Conservation (phyloP, 257 asterid genomes). For the Apocynum venetum region DNA sequence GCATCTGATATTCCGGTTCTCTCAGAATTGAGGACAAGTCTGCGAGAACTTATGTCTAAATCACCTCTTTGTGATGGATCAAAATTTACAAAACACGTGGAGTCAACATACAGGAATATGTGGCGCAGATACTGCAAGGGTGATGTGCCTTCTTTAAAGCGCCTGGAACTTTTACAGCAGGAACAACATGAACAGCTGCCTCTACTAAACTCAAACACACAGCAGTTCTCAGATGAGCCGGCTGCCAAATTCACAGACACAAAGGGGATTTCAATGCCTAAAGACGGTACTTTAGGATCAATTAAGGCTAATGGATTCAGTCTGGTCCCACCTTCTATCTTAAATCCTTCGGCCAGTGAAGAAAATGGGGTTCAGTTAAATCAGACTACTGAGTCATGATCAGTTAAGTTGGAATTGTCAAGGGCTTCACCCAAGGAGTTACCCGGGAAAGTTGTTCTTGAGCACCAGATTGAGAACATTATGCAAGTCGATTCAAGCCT, state of each 20-base stretch:
- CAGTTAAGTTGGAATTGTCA: conserved; percentile 2
- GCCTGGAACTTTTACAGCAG: conserved; percentile 40
- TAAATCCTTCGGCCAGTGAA: conserved; percentile 32
- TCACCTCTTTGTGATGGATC: conserved; percentile 89
- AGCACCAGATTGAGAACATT: conserved; percentile 2
- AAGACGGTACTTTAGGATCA: conserved; percentile 22
- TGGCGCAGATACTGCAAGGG: conserved; percentile 82
- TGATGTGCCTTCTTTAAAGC: conserved; percentile 75
- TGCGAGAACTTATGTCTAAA: conserved; percentile 77
- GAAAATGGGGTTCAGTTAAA: conserved; percentile 39
- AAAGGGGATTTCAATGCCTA: conserved; percentile 18
- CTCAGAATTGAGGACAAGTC: conserved; percentile 63
- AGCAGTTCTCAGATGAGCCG: conserved; percentile 31
- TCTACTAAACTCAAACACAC: conserved; percentile 13
- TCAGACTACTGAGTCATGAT: conserved; percentile 12
- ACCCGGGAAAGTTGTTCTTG: conserved; percentile 8
- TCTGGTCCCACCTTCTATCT: conserved; percentile 26
- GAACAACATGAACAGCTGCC: conserved; percentile 35
- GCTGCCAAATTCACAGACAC: conserved; percentile 30
- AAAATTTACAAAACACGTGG: conserved; percentile 59
- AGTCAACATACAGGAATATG: conserved; percentile 64
- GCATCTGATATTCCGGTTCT: conserved; percentile 71
- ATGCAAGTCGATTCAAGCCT: conserved; percentile 30
- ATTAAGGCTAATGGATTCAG: conserved; percentile 54
- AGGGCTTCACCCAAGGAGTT: conserved; percentile 7